These are phyloP conservation scores for Hansfordia pulvinata DNA, from an alignment of 2,329 filamentous ascomycete species.

Conservation along the genomic window DNA sequence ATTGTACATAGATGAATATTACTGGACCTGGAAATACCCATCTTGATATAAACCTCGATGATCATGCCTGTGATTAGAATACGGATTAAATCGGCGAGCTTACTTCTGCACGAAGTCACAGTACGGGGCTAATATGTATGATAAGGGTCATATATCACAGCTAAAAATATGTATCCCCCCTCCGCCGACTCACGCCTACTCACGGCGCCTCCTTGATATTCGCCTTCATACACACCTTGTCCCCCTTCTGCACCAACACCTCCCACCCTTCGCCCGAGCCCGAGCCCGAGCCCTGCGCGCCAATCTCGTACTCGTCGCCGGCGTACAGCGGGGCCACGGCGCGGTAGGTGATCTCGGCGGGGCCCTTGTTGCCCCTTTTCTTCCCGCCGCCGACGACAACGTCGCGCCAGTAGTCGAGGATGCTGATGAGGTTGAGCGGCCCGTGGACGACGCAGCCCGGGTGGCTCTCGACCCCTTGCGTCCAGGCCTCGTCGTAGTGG, in stretches of 20 bases:
- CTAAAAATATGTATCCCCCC: too few species aligned
- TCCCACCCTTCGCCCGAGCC: slow-evolving; percentile 21
- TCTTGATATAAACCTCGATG: too few species aligned
- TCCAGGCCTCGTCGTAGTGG: slow-evolving; percentile 62
- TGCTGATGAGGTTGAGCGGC: slow-evolving; percentile 59
- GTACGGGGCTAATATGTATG: too few species aligned
- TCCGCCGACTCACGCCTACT: too few species aligned
- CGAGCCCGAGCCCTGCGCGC: slow-evolving; percentile 30
- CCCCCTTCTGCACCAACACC: slow-evolving; percentile 30
- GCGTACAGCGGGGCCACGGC: slow-evolving; percentile 60
- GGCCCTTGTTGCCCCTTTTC: slow-evolving; percentile 4
- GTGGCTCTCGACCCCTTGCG: slow-evolving; percentile 52
- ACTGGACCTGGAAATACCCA: too few species aligned
- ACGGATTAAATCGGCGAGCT: too few species aligned
- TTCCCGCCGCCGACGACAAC: slow-evolving; percentile 20
- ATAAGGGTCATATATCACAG: too few species aligned
- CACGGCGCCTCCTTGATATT: too few species aligned
- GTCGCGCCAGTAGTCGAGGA: slow-evolving; percentile 56
- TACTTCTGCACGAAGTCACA: too few species aligned
- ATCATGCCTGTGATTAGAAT: too few species aligned
- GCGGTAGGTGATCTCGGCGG: slow-evolving; percentile 42
- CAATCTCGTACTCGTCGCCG: slow-evolving; percentile 49
- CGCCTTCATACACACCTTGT: slow-evolving; percentile 21
- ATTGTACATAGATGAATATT: too few species aligned
- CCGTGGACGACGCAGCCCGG: slow-evolving; percentile 65